Conservation (phyloP, 139 green algal species). For the Chlamydomonas asymmetrica region DNA sequence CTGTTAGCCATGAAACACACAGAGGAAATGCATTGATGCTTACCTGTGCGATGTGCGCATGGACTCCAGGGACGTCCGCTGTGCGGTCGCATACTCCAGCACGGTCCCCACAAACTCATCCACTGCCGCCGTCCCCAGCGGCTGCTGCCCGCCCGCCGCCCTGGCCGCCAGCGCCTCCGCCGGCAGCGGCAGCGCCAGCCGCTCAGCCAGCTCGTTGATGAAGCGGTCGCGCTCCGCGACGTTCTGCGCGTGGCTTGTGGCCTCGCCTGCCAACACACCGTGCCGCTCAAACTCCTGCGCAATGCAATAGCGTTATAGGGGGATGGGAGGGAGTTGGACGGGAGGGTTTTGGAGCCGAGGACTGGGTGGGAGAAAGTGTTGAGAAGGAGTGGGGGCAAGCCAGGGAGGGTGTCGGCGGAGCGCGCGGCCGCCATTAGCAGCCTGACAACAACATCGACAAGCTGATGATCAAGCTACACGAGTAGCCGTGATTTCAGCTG, state of each 20-base stretch:
- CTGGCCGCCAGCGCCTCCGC: not conserved
- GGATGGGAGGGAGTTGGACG: not conserved
- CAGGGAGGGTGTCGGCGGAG: too few relatives aligned
- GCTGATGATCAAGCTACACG: too few relatives aligned
- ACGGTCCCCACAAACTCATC: constrained; percentile 23
- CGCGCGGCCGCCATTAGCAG: too few relatives aligned
- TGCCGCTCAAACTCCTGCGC: constrained; percentile 24
- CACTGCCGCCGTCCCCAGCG: constrained; percentile 4
- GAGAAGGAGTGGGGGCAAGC: not conserved
- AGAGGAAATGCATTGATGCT: not conserved
- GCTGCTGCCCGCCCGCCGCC: not conserved
- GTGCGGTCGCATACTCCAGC: not conserved
- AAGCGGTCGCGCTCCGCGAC: constrained; percentile 54
- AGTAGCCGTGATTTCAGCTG: too few relatives aligned
- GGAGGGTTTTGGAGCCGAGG: not conserved
- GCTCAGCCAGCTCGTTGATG: constrained; percentile 34
- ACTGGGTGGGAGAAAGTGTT: not conserved
- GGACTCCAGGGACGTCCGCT: not conserved
- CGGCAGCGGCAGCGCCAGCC: constrained; percentile 21
- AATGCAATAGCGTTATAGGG: not conserved
- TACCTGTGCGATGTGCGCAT: not conserved
- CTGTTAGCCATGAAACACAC: too few relatives aligned
- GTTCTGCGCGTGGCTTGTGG: constrained; percentile 49
- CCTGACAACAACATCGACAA: too few relatives aligned
- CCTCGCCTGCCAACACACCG: constrained; percentile 59